phyloP scores from a whole-genome alignment of 495 filamentous ascomycete genomes.

The Penicillium riverlandense region DNA sequence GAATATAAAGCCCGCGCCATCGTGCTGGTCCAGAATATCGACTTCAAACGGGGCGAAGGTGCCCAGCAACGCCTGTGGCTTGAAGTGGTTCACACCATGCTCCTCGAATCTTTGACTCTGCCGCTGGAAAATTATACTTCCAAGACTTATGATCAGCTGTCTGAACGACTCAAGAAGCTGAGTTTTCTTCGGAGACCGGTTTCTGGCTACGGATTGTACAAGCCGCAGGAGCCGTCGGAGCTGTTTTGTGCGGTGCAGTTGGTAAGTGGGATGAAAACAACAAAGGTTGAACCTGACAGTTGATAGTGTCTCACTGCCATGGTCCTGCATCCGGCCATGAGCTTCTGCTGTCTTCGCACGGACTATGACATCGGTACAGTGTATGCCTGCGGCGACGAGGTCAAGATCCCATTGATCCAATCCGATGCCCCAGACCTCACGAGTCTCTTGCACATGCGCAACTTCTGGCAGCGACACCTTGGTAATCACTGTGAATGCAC shows the following conservation, averaged over 20 bases:
- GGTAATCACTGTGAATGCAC: constrained; percentile 15
- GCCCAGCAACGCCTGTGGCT: constrained; percentile 21
- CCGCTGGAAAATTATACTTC: constrained; percentile 3
- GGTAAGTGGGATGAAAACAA: constrained; percentile 9
- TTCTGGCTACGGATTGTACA: not conserved
- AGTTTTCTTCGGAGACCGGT: constrained; percentile 19
- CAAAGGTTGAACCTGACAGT: not conserved
- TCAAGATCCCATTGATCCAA: constrained; percentile 5
- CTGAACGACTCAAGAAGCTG: constrained; percentile 3
- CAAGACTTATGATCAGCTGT: constrained; percentile 19
- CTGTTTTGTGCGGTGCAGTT: constrained; percentile 25
- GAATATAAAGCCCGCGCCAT: constrained; percentile 28
- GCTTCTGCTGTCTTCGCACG: constrained; percentile 15
- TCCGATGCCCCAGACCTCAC: constrained; percentile 6
- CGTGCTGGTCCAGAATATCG: constrained; percentile 13
- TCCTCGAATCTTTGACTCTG: constrained; percentile 12
- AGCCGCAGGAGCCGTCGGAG: constrained; percentile 7
- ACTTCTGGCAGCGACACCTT: constrained; percentile 33
- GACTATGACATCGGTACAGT: constrained; percentile 25
- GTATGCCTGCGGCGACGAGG: constrained; percentile 12
- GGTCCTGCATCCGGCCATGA: constrained; percentile 16
- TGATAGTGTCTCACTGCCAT: constrained; percentile 23
- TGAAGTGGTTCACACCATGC: constrained; percentile 19
- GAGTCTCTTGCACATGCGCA: constrained; percentile 24
- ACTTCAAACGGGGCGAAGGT: constrained; percentile 10